These are phyloP conservation scores for Kodamaea sp. DNA, from an alignment of 1,139 yeast species.

Conservation along the genomic window DNA sequence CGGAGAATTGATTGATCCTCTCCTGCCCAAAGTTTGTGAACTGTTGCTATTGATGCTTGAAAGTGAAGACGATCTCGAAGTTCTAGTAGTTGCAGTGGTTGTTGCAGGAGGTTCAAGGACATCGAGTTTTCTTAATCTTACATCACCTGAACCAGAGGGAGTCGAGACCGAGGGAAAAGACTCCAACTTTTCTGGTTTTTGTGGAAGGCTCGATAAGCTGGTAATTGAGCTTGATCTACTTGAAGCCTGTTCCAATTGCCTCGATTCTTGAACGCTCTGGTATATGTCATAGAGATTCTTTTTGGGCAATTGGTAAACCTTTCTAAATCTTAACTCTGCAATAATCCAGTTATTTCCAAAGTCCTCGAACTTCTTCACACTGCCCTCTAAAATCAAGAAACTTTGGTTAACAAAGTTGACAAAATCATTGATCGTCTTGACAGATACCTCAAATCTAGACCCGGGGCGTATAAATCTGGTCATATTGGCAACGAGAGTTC, in stretches of 20 bases:
- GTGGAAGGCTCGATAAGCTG: slow-evolving; percentile 1
- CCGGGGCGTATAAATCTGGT: slow-evolving; percentile 52
- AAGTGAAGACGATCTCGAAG: slow-evolving; percentile 26
- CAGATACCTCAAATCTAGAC: slow-evolving; percentile 35
- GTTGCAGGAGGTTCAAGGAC: slow-evolving; percentile 14
- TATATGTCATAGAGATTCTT: slow-evolving; percentile 23
- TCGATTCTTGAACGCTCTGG: slow-evolving; percentile 14
- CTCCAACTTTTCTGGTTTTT: neutral
- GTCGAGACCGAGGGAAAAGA: neutral
- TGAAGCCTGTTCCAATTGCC: slow-evolving; percentile 1
- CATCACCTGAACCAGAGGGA: neutral
- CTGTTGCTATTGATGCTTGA: slow-evolving; percentile 18
- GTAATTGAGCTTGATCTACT: slow-evolving; percentile 4
- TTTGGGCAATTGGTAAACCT: slow-evolving; percentile 32
- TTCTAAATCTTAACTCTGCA: slow-evolving; percentile 41
- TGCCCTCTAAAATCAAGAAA: slow-evolving; percentile 22
- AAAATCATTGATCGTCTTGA: slow-evolving; percentile 42
- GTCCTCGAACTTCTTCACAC: slow-evolving; percentile 30
- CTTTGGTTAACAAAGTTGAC: slow-evolving; percentile 35
- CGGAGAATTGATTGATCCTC: slow-evolving; percentile 23
- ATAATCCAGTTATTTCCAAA: slow-evolving; percentile 39
- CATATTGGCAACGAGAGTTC: slow-evolving; percentile 51
- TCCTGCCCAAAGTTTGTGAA: slow-evolving; percentile 14
- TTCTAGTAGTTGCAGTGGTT: slow-evolving; percentile 14
- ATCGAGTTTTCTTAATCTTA: slow-evolving; percentile 19